Evolutionary conservation across 2,329 filamentous ascomycete genomes (phyloP), one percentile per base, ranked within the genome.

Genomic region (Aspergillus caelatus): DNA sequence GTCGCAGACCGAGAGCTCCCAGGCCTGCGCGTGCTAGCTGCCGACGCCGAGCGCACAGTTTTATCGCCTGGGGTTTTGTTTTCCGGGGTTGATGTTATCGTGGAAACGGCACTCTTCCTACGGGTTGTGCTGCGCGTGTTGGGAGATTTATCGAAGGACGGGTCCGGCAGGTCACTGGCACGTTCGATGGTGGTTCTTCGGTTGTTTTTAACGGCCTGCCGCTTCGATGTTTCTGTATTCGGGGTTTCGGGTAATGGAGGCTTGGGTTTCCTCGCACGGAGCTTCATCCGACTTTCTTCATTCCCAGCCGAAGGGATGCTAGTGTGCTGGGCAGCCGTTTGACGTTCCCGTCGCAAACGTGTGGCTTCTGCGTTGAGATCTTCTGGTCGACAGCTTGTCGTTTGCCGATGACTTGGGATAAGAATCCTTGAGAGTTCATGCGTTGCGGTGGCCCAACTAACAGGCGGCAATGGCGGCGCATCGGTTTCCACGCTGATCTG

Each of bases 381-480:
- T 69, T 96, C 91, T 10, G 89, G 85, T 36, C 83, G 90, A 77
- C 86, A 92, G 78, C 93, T 97, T 58, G 84, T 84, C 0, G 91
- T 93, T 69, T 93, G 88, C 4, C 93, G 86, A 68, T 90, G 85
- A 0, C 82, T 83, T 0, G 94, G 95, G 62, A 97, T 91, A 26
- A 98, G 85, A 5, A 96, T 77, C 74, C 92, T 93, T 71, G 89
- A 91, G 14, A 98, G 81, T 74, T 96, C 93, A 70, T 92, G 87
- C 0, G 92, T 86, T n/a, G 94, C 93, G 32, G 90, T 86, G 0
- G 89, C 86, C 95, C 94, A 98, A 50, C 91, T 86, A 0, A 98
- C 90, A 52, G 94, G 91, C 3, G 94, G 93, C 1, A 90, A 86
- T 10, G 92, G 91, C 0, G 90, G 89, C 4, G 89, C 87, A 34